A percentile compares a stretch with the other conserved stretches of the same genome.
Conservation (phyloP, 2,329 filamentous ascomycete species). For the Claviceps citrina region DNA sequence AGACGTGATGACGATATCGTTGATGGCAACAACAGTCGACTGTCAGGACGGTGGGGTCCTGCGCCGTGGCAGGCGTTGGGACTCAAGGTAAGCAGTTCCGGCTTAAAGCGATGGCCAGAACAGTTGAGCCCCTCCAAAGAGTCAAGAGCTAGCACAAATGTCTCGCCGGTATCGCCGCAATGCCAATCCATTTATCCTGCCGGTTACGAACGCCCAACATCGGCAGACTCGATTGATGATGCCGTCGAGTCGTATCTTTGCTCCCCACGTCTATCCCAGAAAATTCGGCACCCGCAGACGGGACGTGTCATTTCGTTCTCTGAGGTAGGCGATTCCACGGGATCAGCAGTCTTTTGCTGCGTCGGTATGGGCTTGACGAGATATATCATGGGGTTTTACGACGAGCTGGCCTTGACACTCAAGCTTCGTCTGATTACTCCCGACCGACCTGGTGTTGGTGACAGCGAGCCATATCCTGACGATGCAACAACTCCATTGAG, state of each 20-base stretch:
- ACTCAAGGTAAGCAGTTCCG: conserved; percentile 40
- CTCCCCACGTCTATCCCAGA: conserved; percentile 73
- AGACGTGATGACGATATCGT: conserved; percentile 34
- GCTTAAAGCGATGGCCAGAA: conserved; percentile 42
- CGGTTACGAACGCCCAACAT: conserved; percentile 58
- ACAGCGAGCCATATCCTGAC: conserved; percentile 72
- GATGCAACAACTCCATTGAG: conserved; percentile 72
- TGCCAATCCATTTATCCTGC: conserved; percentile 21
- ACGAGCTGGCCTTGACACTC: conserved; percentile 78
- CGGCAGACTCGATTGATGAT: conserved; percentile 74
- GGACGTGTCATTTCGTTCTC: conserved; percentile 88
- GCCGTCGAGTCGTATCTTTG: conserved; percentile 75
- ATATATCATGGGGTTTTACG: conserved; percentile 94
- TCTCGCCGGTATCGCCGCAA: conserved; percentile 13
- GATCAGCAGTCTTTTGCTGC: conserved; percentile 87
- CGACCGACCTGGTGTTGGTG: conserved; percentile 84
- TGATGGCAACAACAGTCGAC: conserved; percentile 29
- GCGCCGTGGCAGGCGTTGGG: conserved; percentile 29
- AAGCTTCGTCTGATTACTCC: conserved; percentile 84
- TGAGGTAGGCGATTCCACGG: conserved; percentile 84
- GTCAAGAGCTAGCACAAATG: conserved; percentile 16
- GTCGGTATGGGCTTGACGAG: conserved; percentile 95
- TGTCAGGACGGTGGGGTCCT: conserved; percentile 33
- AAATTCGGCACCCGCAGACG: conserved; percentile 70
- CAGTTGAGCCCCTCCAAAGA: conserved; percentile 28